Conservation (phyloP, 2,329 filamentous ascomycete genomes). For the Elsinoe batatas region DNA sequence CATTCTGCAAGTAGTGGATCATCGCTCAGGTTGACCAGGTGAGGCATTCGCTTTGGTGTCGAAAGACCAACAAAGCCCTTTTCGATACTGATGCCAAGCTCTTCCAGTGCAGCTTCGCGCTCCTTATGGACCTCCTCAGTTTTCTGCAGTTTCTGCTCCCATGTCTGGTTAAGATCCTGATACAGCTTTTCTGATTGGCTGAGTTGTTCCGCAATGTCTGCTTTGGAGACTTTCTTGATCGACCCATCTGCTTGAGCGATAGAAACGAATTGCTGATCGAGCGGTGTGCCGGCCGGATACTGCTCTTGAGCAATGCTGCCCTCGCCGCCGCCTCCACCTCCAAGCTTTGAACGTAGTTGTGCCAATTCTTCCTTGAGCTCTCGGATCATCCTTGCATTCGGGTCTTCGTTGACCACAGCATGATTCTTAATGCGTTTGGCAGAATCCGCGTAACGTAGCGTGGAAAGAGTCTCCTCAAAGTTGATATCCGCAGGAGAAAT, state of each 20-base stretch:
- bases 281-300: conserved; percentile 84
- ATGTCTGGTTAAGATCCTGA: conserved; percentile 92
- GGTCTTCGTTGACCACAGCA: conserved; percentile 96
- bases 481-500: conserved; percentile 98
- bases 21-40: conserved; percentile 86
- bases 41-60: conserved; percentile 98
- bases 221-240: conserved; percentile 93
- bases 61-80: conserved; percentile 94
- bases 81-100: conserved; percentile 96
- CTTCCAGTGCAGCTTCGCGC: conserved; percentile 85
- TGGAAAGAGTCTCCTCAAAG: conserved; percentile 94
- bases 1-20: conserved; percentile 84
- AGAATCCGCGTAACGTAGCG: conserved; percentile 89
- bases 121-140: conserved; percentile 98
- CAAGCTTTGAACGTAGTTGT: conserved; percentile 74
- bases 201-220: conserved; percentile 93
- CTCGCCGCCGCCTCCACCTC: conserved; percentile 34
- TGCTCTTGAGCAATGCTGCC: conserved; percentile 59
- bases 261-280: conserved; percentile 93
- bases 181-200: conserved; percentile 95
- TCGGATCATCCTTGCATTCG: conserved; percentile 96
- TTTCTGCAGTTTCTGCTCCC: conserved; percentile 92
- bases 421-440: conserved; percentile 99
- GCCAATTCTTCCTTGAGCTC: conserved; percentile 93
- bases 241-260: conserved; percentile 78